phyloP scores from a whole-genome alignment of 306 rosid species.

The Sicyos edulis region DNA sequence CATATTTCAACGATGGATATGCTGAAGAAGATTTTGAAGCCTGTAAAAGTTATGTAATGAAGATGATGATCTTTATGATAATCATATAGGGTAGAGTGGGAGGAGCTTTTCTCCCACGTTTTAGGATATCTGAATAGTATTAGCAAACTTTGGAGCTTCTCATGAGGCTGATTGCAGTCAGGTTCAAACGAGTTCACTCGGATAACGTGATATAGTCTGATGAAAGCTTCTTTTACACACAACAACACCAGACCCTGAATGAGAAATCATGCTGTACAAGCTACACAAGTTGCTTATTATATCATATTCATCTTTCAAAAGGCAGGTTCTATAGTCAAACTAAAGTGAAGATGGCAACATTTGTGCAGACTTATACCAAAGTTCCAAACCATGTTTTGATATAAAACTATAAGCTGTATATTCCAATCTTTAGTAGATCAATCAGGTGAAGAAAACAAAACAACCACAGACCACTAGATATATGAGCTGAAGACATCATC shows the following conservation, averaged over 20 bases:
- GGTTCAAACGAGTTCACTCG: not conserved
- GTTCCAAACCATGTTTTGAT: not conserved
- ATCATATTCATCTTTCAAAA: not conserved
- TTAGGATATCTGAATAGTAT: conserved; percentile 2
- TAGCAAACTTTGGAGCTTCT: not conserved
- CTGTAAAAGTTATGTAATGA: conserved; percentile 51
- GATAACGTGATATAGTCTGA: not conserved
- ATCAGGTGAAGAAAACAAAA: conserved; percentile 6
- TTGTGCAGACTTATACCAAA: too few relatives aligned
- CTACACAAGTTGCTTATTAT: not conserved
- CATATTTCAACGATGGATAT: not conserved
- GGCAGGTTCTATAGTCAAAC: conserved; percentile 12
- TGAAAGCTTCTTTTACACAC: conserved; percentile 13
- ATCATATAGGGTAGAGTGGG: too few relatives aligned
- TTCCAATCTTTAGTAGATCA: not conserved
- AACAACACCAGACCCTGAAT: conserved; percentile 11
- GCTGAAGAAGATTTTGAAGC: conserved; percentile 26
- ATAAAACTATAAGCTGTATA: not conserved
- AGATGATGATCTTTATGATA: not conserved
- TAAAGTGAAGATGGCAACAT: not conserved
- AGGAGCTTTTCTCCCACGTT: too few relatives aligned
- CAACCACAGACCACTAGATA: conserved; percentile 5
- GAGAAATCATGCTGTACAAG: not conserved
- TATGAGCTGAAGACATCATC: not conserved
- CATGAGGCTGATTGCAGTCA: not conserved